A percentile compares a stretch with the other conserved stretches of the same genome.
phyloP scores from a whole-genome alignment of 495 filamentous ascomycete species.

The Peziza echinospora region DNA sequence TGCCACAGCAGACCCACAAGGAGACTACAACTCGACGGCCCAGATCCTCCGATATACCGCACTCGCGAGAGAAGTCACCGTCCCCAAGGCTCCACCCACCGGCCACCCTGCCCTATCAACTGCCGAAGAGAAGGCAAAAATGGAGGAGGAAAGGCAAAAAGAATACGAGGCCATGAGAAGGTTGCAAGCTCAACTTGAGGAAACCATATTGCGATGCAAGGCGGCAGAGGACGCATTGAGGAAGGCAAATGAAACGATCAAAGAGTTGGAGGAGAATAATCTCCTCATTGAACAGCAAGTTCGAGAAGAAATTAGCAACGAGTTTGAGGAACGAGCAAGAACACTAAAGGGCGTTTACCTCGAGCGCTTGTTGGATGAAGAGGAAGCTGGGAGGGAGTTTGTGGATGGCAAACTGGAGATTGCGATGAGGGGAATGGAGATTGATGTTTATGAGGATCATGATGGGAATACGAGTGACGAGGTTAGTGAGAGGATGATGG shows the following conservation, averaged over 20 bases:
- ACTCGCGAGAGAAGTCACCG: constrained; percentile 77
- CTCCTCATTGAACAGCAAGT: constrained; percentile 57
- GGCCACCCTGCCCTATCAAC: constrained; percentile 24
- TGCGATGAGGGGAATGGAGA: constrained; percentile 40
- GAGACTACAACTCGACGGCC: constrained; percentile 89
- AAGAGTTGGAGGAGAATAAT: constrained; percentile 37
- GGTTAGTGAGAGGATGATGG: constrained; percentile 22
- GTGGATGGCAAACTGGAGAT: constrained; percentile 81
- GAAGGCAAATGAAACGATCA: constrained; percentile 31
- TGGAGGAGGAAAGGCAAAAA: constrained; percentile 39
- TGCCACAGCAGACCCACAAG: constrained; percentile 80
- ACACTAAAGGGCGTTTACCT: constrained; percentile 58
- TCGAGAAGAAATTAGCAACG: constrained; percentile 69
- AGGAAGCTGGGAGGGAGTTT: constrained; percentile 58
- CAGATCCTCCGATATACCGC: constrained; percentile 94
- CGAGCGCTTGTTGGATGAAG: constrained; percentile 46
- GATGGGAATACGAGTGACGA: constrained; percentile 21
- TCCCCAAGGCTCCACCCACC: constrained; percentile 35
- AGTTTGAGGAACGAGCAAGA: constrained; percentile 61
- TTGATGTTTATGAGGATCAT: constrained; percentile 4
- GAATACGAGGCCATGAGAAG: constrained; percentile 53
- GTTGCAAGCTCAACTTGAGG: constrained; percentile 52
- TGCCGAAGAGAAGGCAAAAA: constrained; percentile 29
- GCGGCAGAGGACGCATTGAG: constrained; percentile 41
- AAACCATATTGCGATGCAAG: constrained; percentile 30